These are phyloP conservation scores for Ceriops decandra DNA, from an alignment of 345 rosid species.

Conservation along the genomic window DNA sequence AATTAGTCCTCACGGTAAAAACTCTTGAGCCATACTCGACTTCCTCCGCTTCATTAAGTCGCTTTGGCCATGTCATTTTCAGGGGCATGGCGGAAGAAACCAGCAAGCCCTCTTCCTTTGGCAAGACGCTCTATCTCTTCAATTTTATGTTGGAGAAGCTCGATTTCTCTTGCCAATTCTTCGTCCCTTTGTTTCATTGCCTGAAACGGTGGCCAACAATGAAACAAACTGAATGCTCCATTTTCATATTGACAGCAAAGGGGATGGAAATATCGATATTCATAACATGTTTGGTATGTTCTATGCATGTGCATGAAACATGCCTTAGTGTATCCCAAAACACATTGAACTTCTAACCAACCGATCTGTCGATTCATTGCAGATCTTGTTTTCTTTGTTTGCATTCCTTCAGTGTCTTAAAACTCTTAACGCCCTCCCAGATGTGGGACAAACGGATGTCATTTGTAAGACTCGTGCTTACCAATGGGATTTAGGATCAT, in stretches of 20 bases:
- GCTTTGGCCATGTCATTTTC: conserved; percentile 28
- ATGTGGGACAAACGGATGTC: no score
- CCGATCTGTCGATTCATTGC: no score
- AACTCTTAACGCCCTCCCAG: no score
- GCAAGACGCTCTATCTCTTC: conserved; percentile 44
- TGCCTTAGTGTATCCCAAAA: no score
- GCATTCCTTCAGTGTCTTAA: no score
- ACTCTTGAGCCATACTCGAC: background rate
- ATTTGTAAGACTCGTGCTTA: no score
- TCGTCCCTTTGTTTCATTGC: conserved; percentile 56
- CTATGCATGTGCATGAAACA: no score
- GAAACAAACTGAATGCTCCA: background rate
- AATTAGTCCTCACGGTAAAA: conserved; percentile 6
- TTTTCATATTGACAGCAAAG: background rate
- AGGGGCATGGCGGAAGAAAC: conserved; percentile 19
- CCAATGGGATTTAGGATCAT: no score
- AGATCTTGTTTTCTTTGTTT: no score
- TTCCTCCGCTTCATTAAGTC: conserved; percentile 12
- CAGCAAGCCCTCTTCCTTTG: conserved; percentile 31
- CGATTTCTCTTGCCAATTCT: conserved; percentile 39
- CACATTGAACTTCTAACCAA: no score
- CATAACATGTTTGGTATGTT: no score
- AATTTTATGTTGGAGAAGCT: conserved; percentile 37
- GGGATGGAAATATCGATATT: background rate
- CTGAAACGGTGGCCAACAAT: conserved; percentile 18